phyloP scores from a whole-genome alignment of 306 rosid species.

The Rosa persica region DNA sequence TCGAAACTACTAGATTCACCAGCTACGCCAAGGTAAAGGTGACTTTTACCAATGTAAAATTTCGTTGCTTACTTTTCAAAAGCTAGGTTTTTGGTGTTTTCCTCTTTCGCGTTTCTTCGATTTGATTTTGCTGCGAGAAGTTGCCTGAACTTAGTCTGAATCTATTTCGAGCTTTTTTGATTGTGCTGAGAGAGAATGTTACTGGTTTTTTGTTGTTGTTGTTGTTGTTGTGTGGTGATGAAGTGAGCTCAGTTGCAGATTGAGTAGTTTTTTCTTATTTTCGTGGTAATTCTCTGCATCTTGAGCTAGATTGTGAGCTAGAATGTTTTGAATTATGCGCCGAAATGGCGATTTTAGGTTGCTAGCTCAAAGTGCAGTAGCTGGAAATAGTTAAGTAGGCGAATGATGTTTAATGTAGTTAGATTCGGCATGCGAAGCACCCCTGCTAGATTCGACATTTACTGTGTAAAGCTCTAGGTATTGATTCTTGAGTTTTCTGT shows the following conservation, averaged over 20 bases:
- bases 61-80: not conserved
- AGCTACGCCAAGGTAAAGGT: slow-evolving; percentile 34
- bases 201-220: not conserved
- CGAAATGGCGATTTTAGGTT: not conserved
- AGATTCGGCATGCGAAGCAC: not conserved
- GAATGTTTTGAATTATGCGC: not conserved
- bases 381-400: slow-evolving; percentile 4
- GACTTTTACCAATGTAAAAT: slow-evolving; percentile 6
- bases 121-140: not conserved
- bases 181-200: not conserved
- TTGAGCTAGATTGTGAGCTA: slow-evolving; percentile 3
- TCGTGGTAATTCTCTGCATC: slow-evolving; percentile 8
- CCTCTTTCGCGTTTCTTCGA: not conserved
- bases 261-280: not conserved
- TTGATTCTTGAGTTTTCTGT: slow-evolving; percentile 4
- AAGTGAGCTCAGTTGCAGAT: slow-evolving; percentile 8
- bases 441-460: not conserved
- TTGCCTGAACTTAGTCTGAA: slow-evolving; percentile 3
- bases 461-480: not conserved
- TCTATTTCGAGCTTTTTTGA: not conserved
- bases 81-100: slow-evolving; percentile 15
- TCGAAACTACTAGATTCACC: slow-evolving; percentile 31
- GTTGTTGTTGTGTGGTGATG: not conserved
- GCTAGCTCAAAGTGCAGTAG: not conserved
- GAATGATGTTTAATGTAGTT: not conserved